These are phyloP conservation scores for Pezicula neosporulosa DNA, from an alignment of 2,329 filamentous ascomycete species.

Conservation along the genomic window DNA sequence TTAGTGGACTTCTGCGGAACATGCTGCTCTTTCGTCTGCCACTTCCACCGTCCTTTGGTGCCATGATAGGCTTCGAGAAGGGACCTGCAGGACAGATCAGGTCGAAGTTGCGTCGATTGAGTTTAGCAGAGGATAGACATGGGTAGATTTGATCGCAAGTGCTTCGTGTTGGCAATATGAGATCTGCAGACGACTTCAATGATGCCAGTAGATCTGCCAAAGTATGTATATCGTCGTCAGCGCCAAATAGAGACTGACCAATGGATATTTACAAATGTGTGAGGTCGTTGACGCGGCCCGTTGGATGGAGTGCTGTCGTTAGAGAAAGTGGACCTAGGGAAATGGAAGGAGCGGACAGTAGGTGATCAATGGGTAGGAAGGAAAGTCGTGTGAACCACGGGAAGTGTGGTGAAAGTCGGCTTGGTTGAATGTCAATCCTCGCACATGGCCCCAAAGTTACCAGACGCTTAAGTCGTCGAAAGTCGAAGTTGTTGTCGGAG, in stretches of 20 bases:
- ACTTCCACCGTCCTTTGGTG: conserved; percentile 12
- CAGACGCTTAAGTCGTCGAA: too few species aligned
- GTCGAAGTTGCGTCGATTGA: neutral
- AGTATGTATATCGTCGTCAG: too few species aligned
- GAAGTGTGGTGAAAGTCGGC: neutral
- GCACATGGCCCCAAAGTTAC: neutral
- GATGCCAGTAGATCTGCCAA: too few species aligned
- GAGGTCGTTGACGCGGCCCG: neutral
- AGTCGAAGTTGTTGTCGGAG: neutral
- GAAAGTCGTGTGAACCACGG: neutral
- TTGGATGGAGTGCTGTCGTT: neutral
- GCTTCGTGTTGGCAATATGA: neutral
- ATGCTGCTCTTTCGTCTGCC: conserved; percentile 26
- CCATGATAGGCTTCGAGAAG: conserved; percentile 19
- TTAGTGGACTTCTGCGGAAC: conserved; percentile 19
- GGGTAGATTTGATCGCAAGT: neutral
- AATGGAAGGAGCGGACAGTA: neutral
- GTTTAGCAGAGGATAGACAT: neutral
- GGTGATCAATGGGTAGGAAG: neutral
- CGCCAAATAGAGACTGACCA: neutral
- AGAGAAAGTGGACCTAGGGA: neutral
- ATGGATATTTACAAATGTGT: neutral
- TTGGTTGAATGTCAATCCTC: neutral
- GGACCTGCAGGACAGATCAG: conserved; percentile 4
- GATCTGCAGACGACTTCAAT: neutral